Evolutionary conservation across 2,329 filamentous ascomycete species (phyloP).

Genomic region (Dactylella cylindrospora): DNA sequence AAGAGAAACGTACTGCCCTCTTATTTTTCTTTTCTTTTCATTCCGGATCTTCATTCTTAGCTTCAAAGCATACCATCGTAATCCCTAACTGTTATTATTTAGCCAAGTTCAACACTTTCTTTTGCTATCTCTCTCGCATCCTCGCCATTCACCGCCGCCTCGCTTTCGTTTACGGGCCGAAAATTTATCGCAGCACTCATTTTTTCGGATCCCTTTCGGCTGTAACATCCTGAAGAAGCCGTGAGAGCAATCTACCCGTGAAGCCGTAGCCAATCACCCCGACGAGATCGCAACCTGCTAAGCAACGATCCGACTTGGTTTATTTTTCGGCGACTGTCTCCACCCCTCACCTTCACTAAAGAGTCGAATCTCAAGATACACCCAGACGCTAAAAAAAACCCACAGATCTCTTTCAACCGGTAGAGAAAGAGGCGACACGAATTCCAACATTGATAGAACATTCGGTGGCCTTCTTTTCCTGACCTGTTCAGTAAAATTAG

Average conservation of each 20-base stretch:
- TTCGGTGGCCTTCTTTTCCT: conserved; percentile 44
- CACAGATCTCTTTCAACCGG: too few relatives aligned
- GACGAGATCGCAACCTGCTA: conserved; percentile 13
- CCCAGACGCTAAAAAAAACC: too few relatives aligned
- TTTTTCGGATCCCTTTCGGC: conserved; percentile 29
- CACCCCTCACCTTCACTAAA: too few relatives aligned
- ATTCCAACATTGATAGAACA: conserved; percentile 20
- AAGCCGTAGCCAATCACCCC: conserved; percentile 44
- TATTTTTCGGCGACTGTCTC: conserved; percentile 21
- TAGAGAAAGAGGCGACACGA: conserved; percentile 6
- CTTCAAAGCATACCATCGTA: neutral
- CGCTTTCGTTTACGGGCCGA: conserved; percentile 42
- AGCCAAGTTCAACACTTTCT: neutral
- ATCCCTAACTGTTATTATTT: neutral
- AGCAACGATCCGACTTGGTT: conserved; percentile 28
- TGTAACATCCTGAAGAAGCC: conserved; percentile 28
- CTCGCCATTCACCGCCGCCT: conserved; percentile 28
- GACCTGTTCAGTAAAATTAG: conserved; percentile 44
- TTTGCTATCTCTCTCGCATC: neutral
- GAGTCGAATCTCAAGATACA: too few relatives aligned
- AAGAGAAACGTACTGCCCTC: neutral
- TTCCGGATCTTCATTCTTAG: conserved; percentile 2
- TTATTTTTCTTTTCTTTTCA: conserved; percentile 6
- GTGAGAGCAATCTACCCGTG: conserved; percentile 20
- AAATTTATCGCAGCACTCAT: conserved; percentile 14